These are phyloP conservation scores for Monoraphidium neglectum DNA, from an alignment of 139 green algal species.

Conservation along the genomic window DNA sequence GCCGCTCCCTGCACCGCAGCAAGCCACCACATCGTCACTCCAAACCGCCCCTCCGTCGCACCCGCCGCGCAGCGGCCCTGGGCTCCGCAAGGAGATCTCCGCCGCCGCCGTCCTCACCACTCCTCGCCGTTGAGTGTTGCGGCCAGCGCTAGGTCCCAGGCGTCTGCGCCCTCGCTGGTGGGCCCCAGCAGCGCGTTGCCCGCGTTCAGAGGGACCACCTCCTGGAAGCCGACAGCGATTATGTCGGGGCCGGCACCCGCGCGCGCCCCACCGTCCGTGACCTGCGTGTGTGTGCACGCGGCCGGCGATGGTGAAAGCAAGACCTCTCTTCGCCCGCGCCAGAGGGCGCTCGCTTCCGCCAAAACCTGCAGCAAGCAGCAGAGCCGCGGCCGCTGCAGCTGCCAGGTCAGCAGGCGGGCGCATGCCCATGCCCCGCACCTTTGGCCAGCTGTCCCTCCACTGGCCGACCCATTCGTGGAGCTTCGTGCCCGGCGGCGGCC, in stretches of 20 bases:
- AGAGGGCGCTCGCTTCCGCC: too few relatives aligned
- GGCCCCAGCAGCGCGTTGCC: conserved; percentile 65
- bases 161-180: conserved; percentile 41
- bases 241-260: conserved; percentile 49
- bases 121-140: conserved; percentile 58
- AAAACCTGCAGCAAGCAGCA: background rate
- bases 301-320: background rate
- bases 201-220: conserved; percentile 80
- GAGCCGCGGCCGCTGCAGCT: background rate
- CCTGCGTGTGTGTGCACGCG: background rate
- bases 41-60: too few relatives aligned
- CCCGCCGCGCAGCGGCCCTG: background rate
- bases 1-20: too few relatives aligned
- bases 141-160: conserved; percentile 59
- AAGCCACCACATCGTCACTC: background rate
- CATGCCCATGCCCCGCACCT: background rate
- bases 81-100: background rate
- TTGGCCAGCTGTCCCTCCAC: conserved; percentile 21
- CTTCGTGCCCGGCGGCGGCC: conserved; percentile 44
- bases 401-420: background rate
- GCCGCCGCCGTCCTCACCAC: conserved; percentile 27
- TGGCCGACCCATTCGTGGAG: conserved; percentile 59
- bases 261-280: background rate
- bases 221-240: conserved; percentile 79
- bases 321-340: too few relatives aligned